Evolutionary conservation across 345 rosid species (phyloP), one percentile per base, ranked within the genome.

Genomic region (Reutealis trisperma): DNA sequence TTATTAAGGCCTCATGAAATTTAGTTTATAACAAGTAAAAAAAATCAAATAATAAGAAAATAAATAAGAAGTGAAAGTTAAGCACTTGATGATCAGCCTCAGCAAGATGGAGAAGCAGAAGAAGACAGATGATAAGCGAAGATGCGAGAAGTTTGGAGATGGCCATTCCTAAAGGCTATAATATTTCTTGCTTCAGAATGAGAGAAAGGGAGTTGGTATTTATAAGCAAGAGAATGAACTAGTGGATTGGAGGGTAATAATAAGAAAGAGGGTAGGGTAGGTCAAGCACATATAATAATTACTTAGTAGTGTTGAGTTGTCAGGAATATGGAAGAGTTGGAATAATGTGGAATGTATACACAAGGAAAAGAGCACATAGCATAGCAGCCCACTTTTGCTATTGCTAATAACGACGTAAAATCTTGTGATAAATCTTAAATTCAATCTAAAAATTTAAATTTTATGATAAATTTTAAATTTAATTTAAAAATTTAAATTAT

Each of bases 171-270:
- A 22, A 41, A 68, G 72, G 13, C 34, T 14, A 24, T 2, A 13
- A 30, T 34, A 34, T 9, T 25, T 30, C 41, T 25, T 24, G 16
- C 11, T 61, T 13, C 3, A 8, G 18, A 71, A 22, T 37, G 34
- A 10, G 51, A 57, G 63, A 57, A 71, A 71, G 63, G 52, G 63
- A 8, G 14, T 11, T 22, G 55, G 34, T 77, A 70, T 77, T 77
- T 83, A 83, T 83, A 79, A 81, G 42, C 2, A 44, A 44, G 62
- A 54, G 7, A 16, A 6, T 34, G 42, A 63, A 59, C 6, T 25
- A 6, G 19, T 49, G 45, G 55, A 19, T 27, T 27, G 30, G 34
- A 37, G 67, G 57, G 71, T 16, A 58, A 68, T 69, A 55, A 21
- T 75, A 68, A 68, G 25, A 45, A 19, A 24, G 42, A 65, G 22